Base-by-base conservation (phyloP, 2,329 filamentous ascomycete genomes). In the Hypoxylon sp. region DNA sequence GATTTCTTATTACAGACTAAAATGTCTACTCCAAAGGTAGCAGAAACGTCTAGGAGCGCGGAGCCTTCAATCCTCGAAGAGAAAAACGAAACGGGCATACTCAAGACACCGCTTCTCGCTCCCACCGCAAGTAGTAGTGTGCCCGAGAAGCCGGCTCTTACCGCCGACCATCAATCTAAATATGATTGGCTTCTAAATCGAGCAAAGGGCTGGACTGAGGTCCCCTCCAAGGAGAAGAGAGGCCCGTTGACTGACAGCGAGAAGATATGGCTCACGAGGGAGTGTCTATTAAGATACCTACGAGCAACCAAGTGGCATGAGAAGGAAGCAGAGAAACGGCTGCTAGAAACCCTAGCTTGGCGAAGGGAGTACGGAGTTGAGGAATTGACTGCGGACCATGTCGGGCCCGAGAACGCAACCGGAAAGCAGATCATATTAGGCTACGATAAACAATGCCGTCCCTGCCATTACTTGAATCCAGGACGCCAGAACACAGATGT, bases 381-480 rank as follows among this genome's bases (percentile, higher is more conserved):
- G 68, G 90, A 88, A 59, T 88, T 94, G 77, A 95, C 93, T 0
- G 85, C 92, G 8, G 95, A 98, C 7, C 92, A 97, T 82, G 95
- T 98, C 76, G 94, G 92, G 0, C 90, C 92, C 11, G 96, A 99
- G 84, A 97, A 98, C 80, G 94, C 95, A 83, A 98, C 95, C 8
- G 96, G 96, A 73, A 99, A 99, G 85, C 95, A 98, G 81, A 86
- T 97, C 64, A 86, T 97, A 64, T 81, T 96, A 20, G 96, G 96
- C 46, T 99, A 90, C 81, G 96, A 99, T 82, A 92, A 91, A 66
- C 85, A 93, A 68, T 92, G 88, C 55, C 87, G 95, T n/a, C 94
- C 95, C 1, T 98, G 95, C 80, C 89, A 96, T 76, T 98, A 98
- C 82, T 88, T 99, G 66, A 91, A 92, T 78, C 96, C 96, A 1